Base-by-base conservation (phyloP, 2,329 filamentous ascomycete species). In the Ophiocordyceps camponoti-saundersi region DNA sequence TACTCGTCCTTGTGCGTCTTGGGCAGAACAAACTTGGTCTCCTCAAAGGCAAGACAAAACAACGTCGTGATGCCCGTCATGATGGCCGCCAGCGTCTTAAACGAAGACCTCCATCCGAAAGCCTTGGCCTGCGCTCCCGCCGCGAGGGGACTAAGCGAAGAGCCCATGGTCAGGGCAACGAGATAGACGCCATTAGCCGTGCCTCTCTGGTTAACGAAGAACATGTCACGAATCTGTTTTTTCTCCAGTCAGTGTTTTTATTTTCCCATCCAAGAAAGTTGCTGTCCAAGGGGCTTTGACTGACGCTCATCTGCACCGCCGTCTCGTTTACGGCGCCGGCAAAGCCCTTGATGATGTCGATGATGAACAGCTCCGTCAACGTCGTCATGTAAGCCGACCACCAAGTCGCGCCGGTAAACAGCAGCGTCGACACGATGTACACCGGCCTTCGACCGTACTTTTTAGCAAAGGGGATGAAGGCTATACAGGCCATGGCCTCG, bases 301-400 rank as follows among this genome's bases (percentile, higher is more conserved):
- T 50, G 7, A 59, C 59, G 1, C 61, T 67, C 51, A 68, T 66
- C 42, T 66, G 61, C 0, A 58, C 58, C 15, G 62, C 58, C 1
- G 61, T 60, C 42, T 67, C 64, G n/a, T 66, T 66, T 1, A 61
- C 60, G 2, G 64, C 60, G 4, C 62, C 63, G 1, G 62, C 60
- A 16, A 67, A 46, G 0, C 65, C 64, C 8, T 57, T 57, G 0
- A 62, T 48, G 0, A 60, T 18, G 22, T 55, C 54, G 3, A 53
- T 57, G 2, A 54, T 5, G 13, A 56, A 55, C n/a, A 61, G 22
- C 39, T 61, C 55, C 2, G 49, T 20, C 22, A 51, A 45, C 2
- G 48, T 51, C 1, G 46, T 36, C 49, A 59, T 61, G 2, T 48
- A 46, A 0, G 44, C 47, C 42, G 16, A 54, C 60, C 50, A 62